Conservation (phyloP, 2,329 filamentous ascomycete species). For the Ramularia collo-cygni region DNA sequence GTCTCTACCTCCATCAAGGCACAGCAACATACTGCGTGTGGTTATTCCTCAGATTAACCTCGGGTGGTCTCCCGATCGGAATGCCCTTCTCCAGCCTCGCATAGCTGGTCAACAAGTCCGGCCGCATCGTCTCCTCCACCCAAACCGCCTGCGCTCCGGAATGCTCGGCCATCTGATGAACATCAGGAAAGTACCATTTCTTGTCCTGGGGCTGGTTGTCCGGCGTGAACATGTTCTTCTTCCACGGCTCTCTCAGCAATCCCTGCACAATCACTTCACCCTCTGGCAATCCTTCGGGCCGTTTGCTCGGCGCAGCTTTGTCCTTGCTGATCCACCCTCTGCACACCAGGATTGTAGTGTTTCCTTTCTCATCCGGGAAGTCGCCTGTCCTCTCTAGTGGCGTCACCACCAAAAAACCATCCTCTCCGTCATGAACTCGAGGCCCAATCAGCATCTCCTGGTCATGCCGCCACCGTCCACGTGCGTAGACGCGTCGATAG, state of each 20-base stretch:
- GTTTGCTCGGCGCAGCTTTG: constrained; percentile 55
- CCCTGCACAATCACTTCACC: constrained; percentile 77
- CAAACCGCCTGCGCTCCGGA: constrained; percentile 82
- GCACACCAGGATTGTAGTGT: constrained; percentile 71
- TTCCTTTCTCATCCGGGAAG: constrained; percentile 30
- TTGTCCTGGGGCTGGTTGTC: constrained; percentile 75
- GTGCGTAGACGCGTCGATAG: constrained; percentile 74
- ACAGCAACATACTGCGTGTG: constrained; percentile 59
- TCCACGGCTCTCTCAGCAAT: constrained; percentile 79
- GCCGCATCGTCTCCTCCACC: constrained; percentile 92
- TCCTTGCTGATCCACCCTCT: constrained; percentile 86
- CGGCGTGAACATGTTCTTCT: constrained; percentile 97
- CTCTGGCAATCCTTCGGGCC: constrained; percentile 57
- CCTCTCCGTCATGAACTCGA: constrained; percentile 77
- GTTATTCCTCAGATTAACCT: constrained; percentile 92
- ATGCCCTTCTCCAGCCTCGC: constrained; percentile 74
- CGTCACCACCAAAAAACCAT: constrained; percentile 87
- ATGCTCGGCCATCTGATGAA: constrained; percentile 79
- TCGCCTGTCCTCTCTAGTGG: constrained; percentile 67
- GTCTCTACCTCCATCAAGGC: neutral
- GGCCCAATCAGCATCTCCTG: constrained; percentile 95
- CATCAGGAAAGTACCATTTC: constrained; percentile 93
- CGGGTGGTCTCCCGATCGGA: constrained; percentile 78
- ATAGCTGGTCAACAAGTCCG: constrained; percentile 69
- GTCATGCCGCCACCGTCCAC: constrained; percentile 72